Percentiles rank a stretch among this genome's conserved stretches.
phyloP scores from a whole-genome alignment of 805 yeast genomes.

The Scheffersomyces lignosus region DNA sequence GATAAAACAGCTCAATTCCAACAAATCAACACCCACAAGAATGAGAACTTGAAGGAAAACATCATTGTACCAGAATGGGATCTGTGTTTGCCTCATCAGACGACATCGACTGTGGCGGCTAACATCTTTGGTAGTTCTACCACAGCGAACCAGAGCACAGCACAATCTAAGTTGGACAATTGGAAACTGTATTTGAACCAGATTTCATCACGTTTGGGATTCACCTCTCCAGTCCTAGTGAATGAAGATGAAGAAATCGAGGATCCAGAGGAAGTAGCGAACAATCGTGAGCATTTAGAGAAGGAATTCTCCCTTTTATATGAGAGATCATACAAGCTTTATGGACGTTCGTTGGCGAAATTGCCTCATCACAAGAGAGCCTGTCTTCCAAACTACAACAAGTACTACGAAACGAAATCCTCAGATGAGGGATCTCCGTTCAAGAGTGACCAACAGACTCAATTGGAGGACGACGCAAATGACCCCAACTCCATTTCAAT shows the following conservation, averaged over 20 bases:
- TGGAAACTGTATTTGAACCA: slow-evolving; percentile 38
- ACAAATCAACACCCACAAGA: slow-evolving; percentile 44
- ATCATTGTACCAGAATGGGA: slow-evolving; percentile 45
- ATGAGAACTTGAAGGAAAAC: slow-evolving; percentile 41
- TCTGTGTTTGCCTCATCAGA: slow-evolving; percentile 33
- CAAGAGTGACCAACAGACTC: slow-evolving; percentile 19
- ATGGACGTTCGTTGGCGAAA: slow-evolving; percentile 37
- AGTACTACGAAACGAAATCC: slow-evolving; percentile 19
- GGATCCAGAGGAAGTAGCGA: slow-evolving; percentile 8
- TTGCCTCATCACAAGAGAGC: slow-evolving; percentile 39
- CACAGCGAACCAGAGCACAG: slow-evolving; percentile 20
- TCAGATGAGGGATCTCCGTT: slow-evolving; percentile 4
- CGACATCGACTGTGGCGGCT: slow-evolving; percentile 17
- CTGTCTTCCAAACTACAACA: slow-evolving; percentile 39
- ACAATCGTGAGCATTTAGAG: slow-evolving; percentile 16
- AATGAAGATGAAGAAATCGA: slow-evolving; percentile 11
- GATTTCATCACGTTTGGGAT: slow-evolving; percentile 36
- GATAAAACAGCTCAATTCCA: slow-evolving; percentile 38
- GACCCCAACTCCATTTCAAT: slow-evolving; percentile 36
- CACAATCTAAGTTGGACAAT: slow-evolving; percentile 27
- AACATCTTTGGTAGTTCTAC: slow-evolving; percentile 25
- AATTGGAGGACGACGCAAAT: slow-evolving; percentile 25
- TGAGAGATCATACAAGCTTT: slow-evolving; percentile 37
- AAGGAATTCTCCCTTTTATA: slow-evolving; percentile 32
- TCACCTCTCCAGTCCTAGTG: slow-evolving; percentile 28